Evolutionary conservation across 2,329 filamentous ascomycete species (phyloP).

Genomic region (Clathrospora elynae): DNA sequence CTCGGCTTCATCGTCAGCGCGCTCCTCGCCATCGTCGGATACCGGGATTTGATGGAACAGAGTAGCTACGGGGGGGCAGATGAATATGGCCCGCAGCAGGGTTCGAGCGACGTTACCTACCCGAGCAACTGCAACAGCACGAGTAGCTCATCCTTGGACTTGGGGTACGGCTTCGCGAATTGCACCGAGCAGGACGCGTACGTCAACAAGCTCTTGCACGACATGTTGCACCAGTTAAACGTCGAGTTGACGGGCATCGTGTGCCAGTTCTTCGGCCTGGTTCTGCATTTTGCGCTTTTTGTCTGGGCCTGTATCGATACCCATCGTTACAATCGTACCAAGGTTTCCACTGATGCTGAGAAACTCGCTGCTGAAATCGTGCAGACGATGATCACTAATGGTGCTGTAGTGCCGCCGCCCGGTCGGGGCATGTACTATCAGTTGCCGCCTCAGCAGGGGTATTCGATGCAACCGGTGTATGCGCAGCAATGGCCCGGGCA

Average conservation of each 20-base stretch:
- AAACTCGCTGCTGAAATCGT: constrained; percentile 41
- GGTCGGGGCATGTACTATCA: constrained; percentile 21
- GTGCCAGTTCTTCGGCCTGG: constrained; percentile 38
- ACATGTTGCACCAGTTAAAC: constrained; percentile 26
- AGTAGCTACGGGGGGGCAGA: constrained; percentile 25
- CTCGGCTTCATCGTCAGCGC: constrained; percentile 38
- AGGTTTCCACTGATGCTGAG: constrained; percentile 38
- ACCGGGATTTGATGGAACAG: constrained; percentile 20
- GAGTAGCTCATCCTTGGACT: constrained; percentile 1
- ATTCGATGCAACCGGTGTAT: constrained; percentile 17
- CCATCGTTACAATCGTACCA: constrained; percentile 28
- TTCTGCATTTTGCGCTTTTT: constrained; percentile 45
- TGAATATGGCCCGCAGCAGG: constrained; percentile 19
- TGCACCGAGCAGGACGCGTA: constrained; percentile 42
- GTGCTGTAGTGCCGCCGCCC: constrained; percentile 35
- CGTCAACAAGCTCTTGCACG: constrained; percentile 37
- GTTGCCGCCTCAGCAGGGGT: constrained; percentile 20
- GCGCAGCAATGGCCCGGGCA: constrained; percentile 13
- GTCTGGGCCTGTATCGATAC: constrained; percentile 49
- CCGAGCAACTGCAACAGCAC: constrained; percentile 23
- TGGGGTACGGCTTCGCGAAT: constrained; percentile 15
- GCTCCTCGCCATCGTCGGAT: constrained; percentile 29
- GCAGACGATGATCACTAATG: constrained; percentile 41
- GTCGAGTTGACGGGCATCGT: constrained; percentile 33
- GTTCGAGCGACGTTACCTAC: constrained; percentile 15